Base-by-base conservation (phyloP, 2,329 filamentous ascomycete genomes). In the Alternaria longipes region DNA sequence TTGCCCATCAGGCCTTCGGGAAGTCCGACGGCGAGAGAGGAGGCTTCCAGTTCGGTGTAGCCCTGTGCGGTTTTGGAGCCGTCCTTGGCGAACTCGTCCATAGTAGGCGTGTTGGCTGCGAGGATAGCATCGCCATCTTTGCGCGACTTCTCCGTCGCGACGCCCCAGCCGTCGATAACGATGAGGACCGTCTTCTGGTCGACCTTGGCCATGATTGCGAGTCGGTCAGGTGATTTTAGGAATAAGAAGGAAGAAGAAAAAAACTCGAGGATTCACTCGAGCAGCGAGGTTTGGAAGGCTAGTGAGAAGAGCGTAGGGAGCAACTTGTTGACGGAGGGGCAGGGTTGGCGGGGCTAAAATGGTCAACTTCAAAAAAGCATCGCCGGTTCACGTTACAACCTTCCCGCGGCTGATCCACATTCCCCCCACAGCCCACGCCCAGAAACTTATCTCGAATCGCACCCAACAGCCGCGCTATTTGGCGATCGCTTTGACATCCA, bases 91-190 rank as follows among this genome's bases (percentile, higher is more conserved):
- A 99, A 94, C 63, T 88, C 89, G 81, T 97, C 94, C 95, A 99
- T 99, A 79, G 91, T 88, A 47, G 95, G 95, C 59, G 95, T 98
- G 69, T 97, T 86, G 71, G 94, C 95, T 66, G 92, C 92, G 72
- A 94, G 90, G 80, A 99, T 98, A 77, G 95, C 95, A 84, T 99
- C 94, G 81, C 95, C 94, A 81, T 97, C 81, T 75, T 92, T 91
- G 74, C 91, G 91, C 59, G 93, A 96, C 60, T 89, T 83, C 69
- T 90, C 90, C 66, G 89, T 89, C 74, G 94, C 88, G 74, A 98
- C 88, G 78, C 95, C 95, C 95, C 95, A 99, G 77, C 95, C 95
- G 84, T 99, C 95, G 85, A 99, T 99, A 83, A 98, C 95, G 87
- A 99, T 91, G 73, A 92, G 84, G 66, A 88, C 89, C 66, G 86